A percentile compares a stretch with the other conserved stretches of the same genome.
These are phyloP conservation scores for Cucumis hystrix DNA, from an alignment of 306 rosid genomes.

Conservation along the genomic window DNA sequence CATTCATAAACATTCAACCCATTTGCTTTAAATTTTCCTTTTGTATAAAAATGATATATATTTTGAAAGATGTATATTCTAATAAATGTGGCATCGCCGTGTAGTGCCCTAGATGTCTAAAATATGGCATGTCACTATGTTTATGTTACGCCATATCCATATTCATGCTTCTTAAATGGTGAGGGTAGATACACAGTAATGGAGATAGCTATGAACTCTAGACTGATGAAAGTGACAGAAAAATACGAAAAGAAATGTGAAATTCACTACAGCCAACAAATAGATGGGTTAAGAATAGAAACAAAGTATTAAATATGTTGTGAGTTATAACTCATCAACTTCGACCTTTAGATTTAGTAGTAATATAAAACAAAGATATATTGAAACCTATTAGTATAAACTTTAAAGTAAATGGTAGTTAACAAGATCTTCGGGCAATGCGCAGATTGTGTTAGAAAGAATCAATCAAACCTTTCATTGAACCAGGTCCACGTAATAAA, in stretches of 20 bases:
- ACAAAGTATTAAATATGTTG: background rate
- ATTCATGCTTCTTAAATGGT: too few relatives aligned
- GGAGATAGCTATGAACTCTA: background rate
- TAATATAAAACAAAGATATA: background rate
- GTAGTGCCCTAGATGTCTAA: too few relatives aligned
- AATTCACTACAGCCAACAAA: background rate
- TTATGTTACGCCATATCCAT: too few relatives aligned
- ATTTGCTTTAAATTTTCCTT: too few relatives aligned
- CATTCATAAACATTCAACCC: too few relatives aligned
- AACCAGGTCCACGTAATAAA: constrained; percentile 70
- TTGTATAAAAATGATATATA: too few relatives aligned
- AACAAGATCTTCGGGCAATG: background rate
- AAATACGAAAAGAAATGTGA: background rate
- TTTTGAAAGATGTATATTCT: too few relatives aligned
- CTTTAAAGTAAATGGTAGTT: background rate
- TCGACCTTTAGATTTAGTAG: background rate
- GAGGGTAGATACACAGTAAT: too few relatives aligned
- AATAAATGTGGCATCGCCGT: too few relatives aligned
- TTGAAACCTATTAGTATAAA: background rate
- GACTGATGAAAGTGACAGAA: background rate
- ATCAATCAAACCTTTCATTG: constrained; percentile 53
- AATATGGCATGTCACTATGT: too few relatives aligned
- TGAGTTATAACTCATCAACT: background rate
- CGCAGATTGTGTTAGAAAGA: background rate
- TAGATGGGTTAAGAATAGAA: background rate